These are phyloP conservation scores for Calonectria henricotiae DNA, from an alignment of 2,329 filamentous ascomycete genomes.

Conservation along the genomic window DNA sequence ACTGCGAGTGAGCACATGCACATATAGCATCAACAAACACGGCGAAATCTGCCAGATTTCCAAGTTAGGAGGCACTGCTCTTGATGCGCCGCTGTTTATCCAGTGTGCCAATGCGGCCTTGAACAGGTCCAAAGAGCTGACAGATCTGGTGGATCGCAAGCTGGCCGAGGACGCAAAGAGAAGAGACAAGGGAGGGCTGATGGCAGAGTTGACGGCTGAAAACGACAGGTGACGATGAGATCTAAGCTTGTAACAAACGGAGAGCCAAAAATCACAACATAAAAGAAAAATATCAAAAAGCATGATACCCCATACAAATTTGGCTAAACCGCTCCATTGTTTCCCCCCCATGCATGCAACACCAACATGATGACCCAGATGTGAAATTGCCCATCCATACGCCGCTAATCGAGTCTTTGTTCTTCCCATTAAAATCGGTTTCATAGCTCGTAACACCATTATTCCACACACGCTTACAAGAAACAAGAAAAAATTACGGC, in stretches of 20 bases:
- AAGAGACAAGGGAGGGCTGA: conserved; percentile 83
- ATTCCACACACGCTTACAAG: conserved; percentile 25
- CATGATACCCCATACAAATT: conserved; percentile 53
- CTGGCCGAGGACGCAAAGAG: conserved; percentile 85
- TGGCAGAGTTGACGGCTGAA: conserved; percentile 85
- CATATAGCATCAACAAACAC: conserved; percentile 89
- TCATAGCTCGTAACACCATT: conserved; percentile 45
- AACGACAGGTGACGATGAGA: conserved; percentile 76
- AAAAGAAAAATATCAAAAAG: conserved; percentile 46
- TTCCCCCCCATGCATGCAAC: conserved; percentile 34
- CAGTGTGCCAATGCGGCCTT: conserved; percentile 83
- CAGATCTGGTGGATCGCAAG: conserved; percentile 79
- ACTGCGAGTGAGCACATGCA: conserved; percentile 80
- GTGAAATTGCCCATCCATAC: conserved; percentile 42
- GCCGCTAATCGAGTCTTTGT: conserved; percentile 34
- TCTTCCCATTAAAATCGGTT: conserved; percentile 27
- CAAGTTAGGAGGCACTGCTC: conserved; percentile 87
- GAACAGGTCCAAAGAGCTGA: conserved; percentile 86
- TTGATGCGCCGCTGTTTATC: conserved; percentile 85
- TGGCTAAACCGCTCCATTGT: conserved; percentile 39
- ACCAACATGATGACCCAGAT: conserved; percentile 13
- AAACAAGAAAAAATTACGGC: conserved; percentile 45
- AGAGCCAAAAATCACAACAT: conserved; percentile 28
- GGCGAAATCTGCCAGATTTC: conserved; percentile 93
- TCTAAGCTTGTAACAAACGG: conserved; percentile 39